Base-by-base conservation (phyloP, 2,329 filamentous ascomycete species). In the Gyromitra esculenta region DNA sequence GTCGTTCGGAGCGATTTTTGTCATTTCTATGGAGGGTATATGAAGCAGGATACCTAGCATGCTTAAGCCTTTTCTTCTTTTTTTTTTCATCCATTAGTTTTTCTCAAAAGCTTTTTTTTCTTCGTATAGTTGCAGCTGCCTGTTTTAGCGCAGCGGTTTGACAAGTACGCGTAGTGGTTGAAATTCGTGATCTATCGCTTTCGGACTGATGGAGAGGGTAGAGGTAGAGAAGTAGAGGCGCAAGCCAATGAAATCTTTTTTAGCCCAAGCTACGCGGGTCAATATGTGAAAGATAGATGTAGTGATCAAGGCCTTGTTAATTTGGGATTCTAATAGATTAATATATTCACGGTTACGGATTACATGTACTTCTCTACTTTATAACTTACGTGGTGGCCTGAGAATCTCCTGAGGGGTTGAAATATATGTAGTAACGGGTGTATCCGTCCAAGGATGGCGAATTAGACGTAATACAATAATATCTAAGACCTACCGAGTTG, bases 51-150 rank as follows among this genome's bases (percentile, higher is more conserved):
- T 41, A 43, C 57, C 57, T 18, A 31, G 21, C 57, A 43, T 43
- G 37, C 37, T 60, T 60, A 21, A 8, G 35, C 9, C 57, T 43
- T 60, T 43, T 39, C 31, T 15, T 39, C 18, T 21, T 31, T 56
- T 31, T 35, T 8, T 15, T n/a, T 35, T 39, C 6, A 6, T 35
- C 18, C 5, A n/a, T 39, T 21, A 11, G 57, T 41, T 35, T 41
- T 41, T 21, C 9, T 60, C n/a, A 60, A 60, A 60, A 60, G 57
- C 18, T 60, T 41, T 37, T 60, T 21, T 31, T 13, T 60, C 18
- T 60, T 39, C 15, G 8, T 60, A n/a, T 60, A 21, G 31, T 35
- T 59, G 13, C 25, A 31, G 5, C 37, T 43, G 5, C 9, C 9
- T 9, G n/a, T 25, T 11, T n/a, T 25, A 43, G 35, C 21, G 7